These are phyloP conservation scores for Colletotrichum caudatum DNA, from an alignment of 2,329 filamentous ascomycete species.

Conservation along the genomic window DNA sequence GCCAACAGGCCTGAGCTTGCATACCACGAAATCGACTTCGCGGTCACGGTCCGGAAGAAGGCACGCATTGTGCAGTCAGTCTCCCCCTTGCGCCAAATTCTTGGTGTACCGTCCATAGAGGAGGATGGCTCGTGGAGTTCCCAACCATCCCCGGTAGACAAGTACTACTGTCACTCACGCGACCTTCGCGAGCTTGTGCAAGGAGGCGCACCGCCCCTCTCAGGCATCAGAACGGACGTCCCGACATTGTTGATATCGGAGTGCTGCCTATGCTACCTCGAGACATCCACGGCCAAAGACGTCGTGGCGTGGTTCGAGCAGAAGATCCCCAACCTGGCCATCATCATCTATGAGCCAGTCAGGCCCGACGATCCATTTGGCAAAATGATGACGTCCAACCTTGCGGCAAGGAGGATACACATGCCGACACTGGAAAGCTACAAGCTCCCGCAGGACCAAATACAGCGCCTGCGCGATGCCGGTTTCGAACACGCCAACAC, in stretches of 20 bases:
- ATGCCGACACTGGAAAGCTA: slow-evolving; percentile 87
- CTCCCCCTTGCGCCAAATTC: slow-evolving; percentile 54
- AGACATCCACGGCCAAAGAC: slow-evolving; percentile 70
- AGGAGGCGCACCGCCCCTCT: slow-evolving; percentile 39
- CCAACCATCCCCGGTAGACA: slow-evolving; percentile 53
- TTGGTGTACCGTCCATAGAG: slow-evolving; percentile 50
- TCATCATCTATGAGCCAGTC: slow-evolving; percentile 92
- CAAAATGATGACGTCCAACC: slow-evolving; percentile 90
- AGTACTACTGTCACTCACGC: slow-evolving; percentile 71
- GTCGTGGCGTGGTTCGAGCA: slow-evolving; percentile 75
- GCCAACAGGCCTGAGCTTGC: slow-evolving; percentile 60
- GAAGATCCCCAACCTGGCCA: slow-evolving; percentile 60
- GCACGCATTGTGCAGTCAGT: slow-evolving; percentile 65
- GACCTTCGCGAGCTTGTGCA: slow-evolving; percentile 74
- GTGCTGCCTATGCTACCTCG: slow-evolving; percentile 93
- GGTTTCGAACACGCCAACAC: slow-evolving; percentile 69
- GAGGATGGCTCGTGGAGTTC: slow-evolving; percentile 58
- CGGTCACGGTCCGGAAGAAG: slow-evolving; percentile 77
- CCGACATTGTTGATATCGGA: slow-evolving; percentile 93
- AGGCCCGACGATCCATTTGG: slow-evolving; percentile 88
- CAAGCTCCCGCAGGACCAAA: slow-evolving; percentile 75
- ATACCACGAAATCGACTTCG: slow-evolving; percentile 96
- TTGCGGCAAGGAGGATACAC: slow-evolving; percentile 82
- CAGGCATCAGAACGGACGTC: slow-evolving; percentile 64
- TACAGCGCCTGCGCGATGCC: slow-evolving; percentile 71